Conservation (phyloP, 306 rosid species). For the Herpetospermum pedunculosum region DNA sequence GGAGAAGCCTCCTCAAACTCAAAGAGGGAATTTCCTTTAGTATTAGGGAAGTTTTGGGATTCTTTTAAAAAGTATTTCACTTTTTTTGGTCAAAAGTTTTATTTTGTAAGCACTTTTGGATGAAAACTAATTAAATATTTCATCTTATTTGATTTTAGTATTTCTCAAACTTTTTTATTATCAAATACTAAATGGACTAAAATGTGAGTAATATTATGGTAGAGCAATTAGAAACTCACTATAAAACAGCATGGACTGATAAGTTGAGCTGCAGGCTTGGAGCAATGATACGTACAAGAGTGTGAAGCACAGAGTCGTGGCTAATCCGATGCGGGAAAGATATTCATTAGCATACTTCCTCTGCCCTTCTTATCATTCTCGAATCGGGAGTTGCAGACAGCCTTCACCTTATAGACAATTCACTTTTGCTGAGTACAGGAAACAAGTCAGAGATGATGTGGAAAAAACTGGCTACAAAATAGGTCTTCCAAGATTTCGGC, state of each 20-base stretch:
- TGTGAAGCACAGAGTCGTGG: constrained; percentile 76
- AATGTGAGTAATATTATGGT: neutral
- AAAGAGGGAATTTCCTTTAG: neutral
- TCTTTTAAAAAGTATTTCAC: neutral
- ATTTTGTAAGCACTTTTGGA: neutral
- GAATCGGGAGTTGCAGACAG: constrained; percentile 51
- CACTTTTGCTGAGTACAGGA: constrained; percentile 73
- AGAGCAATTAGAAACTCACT: neutral
- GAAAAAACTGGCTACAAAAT: constrained; percentile 54
- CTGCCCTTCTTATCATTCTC: constrained; percentile 70
- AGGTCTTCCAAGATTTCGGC: constrained; percentile 62
- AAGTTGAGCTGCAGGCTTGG: constrained; percentile 59
- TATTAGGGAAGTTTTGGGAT: neutral
- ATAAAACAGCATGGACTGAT: neutral
- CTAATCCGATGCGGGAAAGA: constrained; percentile 44
- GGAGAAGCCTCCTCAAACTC: neutral
- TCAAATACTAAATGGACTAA: neutral
- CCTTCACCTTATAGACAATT: constrained; percentile 59
- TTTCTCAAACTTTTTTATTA: neutral
- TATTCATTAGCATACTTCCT: constrained; percentile 75
- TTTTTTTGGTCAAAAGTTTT: neutral
- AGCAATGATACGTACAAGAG: constrained; percentile 76
- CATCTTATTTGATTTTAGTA: neutral
- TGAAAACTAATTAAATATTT: neutral
- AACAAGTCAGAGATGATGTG: constrained; percentile 65